These are phyloP conservation scores for Tylopilus balloui DNA, from an alignment of 768 basidiomycete species.

Conservation along the genomic window DNA sequence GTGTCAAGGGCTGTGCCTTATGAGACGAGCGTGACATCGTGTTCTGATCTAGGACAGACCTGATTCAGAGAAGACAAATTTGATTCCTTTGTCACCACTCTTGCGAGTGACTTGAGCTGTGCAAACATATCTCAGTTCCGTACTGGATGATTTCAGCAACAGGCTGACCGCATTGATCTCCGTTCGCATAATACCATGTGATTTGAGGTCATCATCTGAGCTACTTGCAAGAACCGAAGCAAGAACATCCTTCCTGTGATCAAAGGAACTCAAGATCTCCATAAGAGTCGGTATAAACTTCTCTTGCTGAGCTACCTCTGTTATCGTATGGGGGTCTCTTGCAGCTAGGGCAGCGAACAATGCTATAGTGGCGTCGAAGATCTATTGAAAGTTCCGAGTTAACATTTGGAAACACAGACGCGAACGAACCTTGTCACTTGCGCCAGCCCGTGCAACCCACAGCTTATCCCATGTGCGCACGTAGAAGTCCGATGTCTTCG, in stretches of 20 bases:
- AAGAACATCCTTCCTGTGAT: constrained; percentile 45
- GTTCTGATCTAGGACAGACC: constrained; percentile 9
- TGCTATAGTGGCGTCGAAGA: constrained; percentile 59
- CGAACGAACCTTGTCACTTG: constrained; percentile 52
- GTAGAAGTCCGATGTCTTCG: constrained; percentile 72
- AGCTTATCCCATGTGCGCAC: constrained; percentile 66
- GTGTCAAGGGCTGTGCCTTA: constrained; percentile 43
- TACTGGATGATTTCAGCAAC: neutral
- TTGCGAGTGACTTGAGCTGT: constrained; percentile 36
- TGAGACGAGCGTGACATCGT: neutral
- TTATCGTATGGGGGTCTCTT: constrained; percentile 50
- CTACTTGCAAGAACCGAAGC: constrained; percentile 34
- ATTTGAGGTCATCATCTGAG: constrained; percentile 44
- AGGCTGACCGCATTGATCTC: constrained; percentile 52
- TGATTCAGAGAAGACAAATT: constrained; percentile 20
- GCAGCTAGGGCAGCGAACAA: constrained; percentile 63
- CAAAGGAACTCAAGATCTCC: constrained; percentile 34
- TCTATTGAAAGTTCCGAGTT: constrained; percentile 32
- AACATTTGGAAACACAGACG: neutral
- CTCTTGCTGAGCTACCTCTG: constrained; percentile 45
- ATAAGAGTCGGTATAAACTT: constrained; percentile 42
- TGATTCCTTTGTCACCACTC: constrained; percentile 34
- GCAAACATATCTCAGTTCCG: constrained; percentile 6
- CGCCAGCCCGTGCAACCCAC: constrained; percentile 52
- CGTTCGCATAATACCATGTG: constrained; percentile 49